These are phyloP conservation scores for Nicotiana noctiflora DNA, from an alignment of 257 asterid species.

Conservation along the genomic window DNA sequence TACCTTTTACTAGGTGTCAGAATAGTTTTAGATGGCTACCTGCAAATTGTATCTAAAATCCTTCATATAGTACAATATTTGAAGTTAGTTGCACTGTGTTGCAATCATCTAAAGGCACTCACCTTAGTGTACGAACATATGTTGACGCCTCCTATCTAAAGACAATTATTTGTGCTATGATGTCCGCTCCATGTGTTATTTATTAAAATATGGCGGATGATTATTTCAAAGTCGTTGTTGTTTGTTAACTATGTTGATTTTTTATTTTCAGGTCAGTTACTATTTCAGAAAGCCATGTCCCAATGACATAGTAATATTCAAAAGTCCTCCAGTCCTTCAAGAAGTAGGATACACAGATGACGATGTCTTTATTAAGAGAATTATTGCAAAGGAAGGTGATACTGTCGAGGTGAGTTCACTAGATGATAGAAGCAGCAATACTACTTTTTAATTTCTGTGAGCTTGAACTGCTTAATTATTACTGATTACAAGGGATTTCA, in stretches of 20 bases:
- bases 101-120: neutral
- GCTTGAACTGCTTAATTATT: neutral
- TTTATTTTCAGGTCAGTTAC: slow-evolving; percentile 62
- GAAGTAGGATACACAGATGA: slow-evolving; percentile 58
- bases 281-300: slow-evolving; percentile 72
- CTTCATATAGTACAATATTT: too few species aligned
- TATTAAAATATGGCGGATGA: neutral
- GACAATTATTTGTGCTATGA: neutral
- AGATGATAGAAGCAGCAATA: neutral
- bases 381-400: slow-evolving; percentile 92
- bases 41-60: neutral
- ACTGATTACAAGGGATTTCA: neutral
- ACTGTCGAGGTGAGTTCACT: slow-evolving; percentile 54
- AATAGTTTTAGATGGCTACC: neutral
- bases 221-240: neutral
- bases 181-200: neutral
- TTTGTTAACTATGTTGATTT: neutral
- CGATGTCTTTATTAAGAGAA: slow-evolving; percentile 79
- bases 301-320: slow-evolving; percentile 81
- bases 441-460: neutral
- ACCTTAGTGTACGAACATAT: neutral
- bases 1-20: neutral
- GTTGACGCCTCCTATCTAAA: neutral
- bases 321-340: slow-evolving; percentile 78
- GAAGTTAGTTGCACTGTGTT: neutral